Conservation (phyloP, 306 rosid species). For the Citrullus mucosospermus region DNA sequence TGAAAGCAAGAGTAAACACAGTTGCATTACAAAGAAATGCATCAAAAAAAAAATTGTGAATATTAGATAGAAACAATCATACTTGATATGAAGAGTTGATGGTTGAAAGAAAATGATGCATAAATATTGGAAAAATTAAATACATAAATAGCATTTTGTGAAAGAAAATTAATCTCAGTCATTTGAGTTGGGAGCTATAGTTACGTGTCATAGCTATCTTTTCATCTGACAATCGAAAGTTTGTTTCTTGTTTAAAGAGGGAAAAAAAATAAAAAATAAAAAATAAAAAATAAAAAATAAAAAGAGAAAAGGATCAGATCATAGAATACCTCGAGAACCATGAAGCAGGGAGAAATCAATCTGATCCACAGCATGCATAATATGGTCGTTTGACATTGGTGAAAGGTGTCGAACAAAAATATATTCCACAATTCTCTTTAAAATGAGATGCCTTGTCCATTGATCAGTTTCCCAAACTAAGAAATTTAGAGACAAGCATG, state of each 20-base stretch:
- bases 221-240: background rate
- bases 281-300: no score
- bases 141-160: background rate
- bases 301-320: background rate
- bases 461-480: conserved; percentile 78
- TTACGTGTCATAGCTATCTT: background rate
- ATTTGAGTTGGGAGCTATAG: background rate
- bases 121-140: background rate
- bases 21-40: background rate
- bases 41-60: background rate
- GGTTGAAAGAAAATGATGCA: background rate
- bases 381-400: conserved; percentile 45
- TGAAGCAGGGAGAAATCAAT: conserved; percentile 84
- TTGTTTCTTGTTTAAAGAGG: background rate
- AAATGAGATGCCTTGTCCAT: conserved; percentile 63
- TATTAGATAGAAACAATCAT: background rate
- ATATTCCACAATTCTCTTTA: conserved; percentile 55
- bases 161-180: background rate
- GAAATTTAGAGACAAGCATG: conserved; percentile 13
- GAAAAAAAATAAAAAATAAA: no score
- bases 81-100: background rate
- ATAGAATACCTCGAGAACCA: conserved; percentile 46
- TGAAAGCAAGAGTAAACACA: background rate
- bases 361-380: conserved; percentile 62
- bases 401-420: conserved; percentile 62